phyloP scores from a whole-genome alignment of 108 stramenopile species.

The Stephanodiscus triporus region DNA sequence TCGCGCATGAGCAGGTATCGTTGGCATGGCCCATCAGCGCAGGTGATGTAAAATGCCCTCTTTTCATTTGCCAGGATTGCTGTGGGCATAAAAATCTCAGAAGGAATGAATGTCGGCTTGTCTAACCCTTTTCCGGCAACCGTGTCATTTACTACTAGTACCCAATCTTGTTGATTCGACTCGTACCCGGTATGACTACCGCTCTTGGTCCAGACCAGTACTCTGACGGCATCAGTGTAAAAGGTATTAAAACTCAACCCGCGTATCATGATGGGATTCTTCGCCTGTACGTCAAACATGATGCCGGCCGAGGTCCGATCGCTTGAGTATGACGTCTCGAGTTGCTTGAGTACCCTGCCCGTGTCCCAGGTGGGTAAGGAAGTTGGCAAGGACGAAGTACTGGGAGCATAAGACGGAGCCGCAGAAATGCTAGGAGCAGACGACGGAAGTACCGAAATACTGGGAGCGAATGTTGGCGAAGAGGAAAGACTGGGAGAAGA shows the following conservation, averaged over 20 bases:
- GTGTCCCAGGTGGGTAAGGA: not conserved
- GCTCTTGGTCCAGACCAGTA: slow-evolving; percentile 14
- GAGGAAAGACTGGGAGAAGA: not conserved
- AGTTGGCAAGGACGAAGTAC: not conserved
- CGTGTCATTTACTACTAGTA: not conserved
- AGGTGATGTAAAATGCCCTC: slow-evolving; percentile 19
- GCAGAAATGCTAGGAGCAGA: not conserved
- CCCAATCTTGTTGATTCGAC: not conserved
- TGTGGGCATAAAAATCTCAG: slow-evolving; percentile 1
- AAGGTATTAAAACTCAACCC: slow-evolving; percentile 10
- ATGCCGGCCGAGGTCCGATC: slow-evolving; percentile 12
- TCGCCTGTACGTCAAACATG: slow-evolving; percentile 20
- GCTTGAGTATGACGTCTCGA: slow-evolving; percentile 6
- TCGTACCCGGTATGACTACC: slow-evolving; percentile 9
- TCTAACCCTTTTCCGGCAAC: slow-evolving; percentile 1
- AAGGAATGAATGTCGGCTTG: not conserved
- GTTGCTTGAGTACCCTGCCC: not conserved
- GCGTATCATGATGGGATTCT: slow-evolving; percentile 9
- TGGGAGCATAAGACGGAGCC: not conserved
- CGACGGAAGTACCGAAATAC: not conserved
- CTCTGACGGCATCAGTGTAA: not conserved
- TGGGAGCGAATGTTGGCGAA: not conserved
- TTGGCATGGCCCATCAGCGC: slow-evolving; percentile 1
- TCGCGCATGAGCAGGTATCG: not conserved
- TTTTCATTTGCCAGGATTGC: not conserved